These are phyloP conservation scores for Boletus sp. DNA, from an alignment of 1,284 basidiomycete species.

Conservation along the genomic window DNA sequence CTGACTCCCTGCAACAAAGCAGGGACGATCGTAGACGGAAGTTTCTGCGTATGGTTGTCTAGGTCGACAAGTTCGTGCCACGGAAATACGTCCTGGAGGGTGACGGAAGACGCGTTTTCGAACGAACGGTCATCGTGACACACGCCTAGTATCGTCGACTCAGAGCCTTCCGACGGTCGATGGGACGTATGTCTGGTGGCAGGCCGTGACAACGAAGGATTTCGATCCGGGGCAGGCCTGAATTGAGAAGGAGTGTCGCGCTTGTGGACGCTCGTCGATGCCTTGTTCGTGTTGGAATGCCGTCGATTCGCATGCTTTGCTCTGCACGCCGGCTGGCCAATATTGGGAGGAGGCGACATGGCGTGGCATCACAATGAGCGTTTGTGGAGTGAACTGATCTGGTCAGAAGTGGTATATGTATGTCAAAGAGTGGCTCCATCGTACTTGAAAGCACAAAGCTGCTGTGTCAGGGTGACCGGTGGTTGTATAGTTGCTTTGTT, in stretches of 20 bases:
- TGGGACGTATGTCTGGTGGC: conserved; percentile 3
- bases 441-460: conserved; percentile 18
- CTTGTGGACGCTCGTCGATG: background rate
- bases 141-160: background rate
- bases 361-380: conserved; percentile 1
- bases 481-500: conserved; percentile 14
- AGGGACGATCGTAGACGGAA: conserved; percentile 21
- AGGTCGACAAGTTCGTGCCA: conserved; percentile 3
- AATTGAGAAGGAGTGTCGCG: background rate
- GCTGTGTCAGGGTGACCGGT: conserved; percentile 1
- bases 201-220: background rate
- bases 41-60: background rate
- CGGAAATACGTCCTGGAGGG: conserved; percentile 10
- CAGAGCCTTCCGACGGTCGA: conserved; percentile 4
- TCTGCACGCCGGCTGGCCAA: background rate
- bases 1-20: conserved; percentile 14
- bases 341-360: conserved; percentile 10
- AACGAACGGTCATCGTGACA: conserved; percentile 1
- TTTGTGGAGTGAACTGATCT: background rate
- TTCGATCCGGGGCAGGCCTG: background rate
- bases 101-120: conserved; percentile 17
- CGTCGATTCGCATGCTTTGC: background rate
- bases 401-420: background rate
- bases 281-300: background rate
- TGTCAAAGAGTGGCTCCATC: conserved; percentile 8